A percentile compares a stretch with the other conserved stretches of the same genome.
phyloP scores from a whole-genome alignment of 192 early-diverging fungal species.

The Pilaira anomala region DNA sequence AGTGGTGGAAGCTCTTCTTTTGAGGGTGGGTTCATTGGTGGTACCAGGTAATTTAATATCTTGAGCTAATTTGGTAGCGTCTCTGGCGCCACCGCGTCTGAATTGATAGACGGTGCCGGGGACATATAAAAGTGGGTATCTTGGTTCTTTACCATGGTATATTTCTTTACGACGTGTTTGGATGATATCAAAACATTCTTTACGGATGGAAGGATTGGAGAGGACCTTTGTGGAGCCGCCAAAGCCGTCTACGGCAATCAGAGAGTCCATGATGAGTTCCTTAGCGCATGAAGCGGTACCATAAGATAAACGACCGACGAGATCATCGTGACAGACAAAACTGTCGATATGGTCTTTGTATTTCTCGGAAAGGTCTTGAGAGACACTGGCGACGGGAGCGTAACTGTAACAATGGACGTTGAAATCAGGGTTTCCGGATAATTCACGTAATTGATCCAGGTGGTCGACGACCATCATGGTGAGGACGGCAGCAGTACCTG shows the following conservation, averaged over 20 bases:
- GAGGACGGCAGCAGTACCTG: constrained; percentile 60
- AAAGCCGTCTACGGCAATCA: constrained; percentile 34
- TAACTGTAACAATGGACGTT: constrained; percentile 46
- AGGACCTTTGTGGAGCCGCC: constrained; percentile 32
- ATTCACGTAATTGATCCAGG: constrained; percentile 32
- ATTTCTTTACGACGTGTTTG: constrained; percentile 28
- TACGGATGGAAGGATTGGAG: constrained; percentile 22
- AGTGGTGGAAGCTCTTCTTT: not conserved
- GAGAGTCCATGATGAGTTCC: constrained; percentile 55
- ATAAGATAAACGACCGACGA: constrained; percentile 63
- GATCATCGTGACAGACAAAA: constrained; percentile 60
- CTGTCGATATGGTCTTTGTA: constrained; percentile 57
- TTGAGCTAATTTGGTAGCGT: too few relatives aligned
- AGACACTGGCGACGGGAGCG: constrained; percentile 58
- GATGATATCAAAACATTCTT: constrained; percentile 37
- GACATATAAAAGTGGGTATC: constrained; percentile 34
- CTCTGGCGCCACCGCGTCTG: not conserved
- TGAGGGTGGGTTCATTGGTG: not conserved
- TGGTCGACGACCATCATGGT: constrained; percentile 62
- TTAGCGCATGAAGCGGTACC: constrained; percentile 61
- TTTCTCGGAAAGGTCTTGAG: constrained; percentile 47
- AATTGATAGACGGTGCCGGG: constrained; percentile 38
- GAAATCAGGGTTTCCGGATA: constrained; percentile 44
- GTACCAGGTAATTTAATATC: not conserved
- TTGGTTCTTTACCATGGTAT: constrained; percentile 27